phyloP scores from a whole-genome alignment of 495 filamentous ascomycete species.

The Saxophila tyrrhenica region DNA sequence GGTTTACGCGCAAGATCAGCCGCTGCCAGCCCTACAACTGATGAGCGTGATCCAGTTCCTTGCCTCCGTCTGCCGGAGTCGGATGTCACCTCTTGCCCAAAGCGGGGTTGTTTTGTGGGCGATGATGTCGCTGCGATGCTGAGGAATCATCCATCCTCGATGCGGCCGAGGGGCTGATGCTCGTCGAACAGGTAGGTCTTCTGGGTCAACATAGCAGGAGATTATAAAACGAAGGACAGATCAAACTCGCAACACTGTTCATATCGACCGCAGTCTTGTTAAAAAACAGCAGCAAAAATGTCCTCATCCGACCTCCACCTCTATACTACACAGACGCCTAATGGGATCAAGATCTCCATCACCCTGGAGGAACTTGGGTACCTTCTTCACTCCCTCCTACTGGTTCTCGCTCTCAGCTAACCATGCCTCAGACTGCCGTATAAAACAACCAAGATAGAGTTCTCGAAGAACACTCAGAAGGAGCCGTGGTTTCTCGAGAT shows the following conservation, averaged over 20 bases:
- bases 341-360: slow-evolving; percentile 76
- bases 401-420: no score
- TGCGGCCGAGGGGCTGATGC: no score
- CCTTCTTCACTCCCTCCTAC: slow-evolving; percentile 1
- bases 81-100: not conserved
- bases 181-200: no score
- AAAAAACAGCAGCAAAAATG: no score
- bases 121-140: not conserved
- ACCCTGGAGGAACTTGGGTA: slow-evolving; percentile 71
- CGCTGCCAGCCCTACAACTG: no score
- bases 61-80: no score
- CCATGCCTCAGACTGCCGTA: slow-evolving; percentile 33
- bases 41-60: no score
- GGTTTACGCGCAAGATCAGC: no score
- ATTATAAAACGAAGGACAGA: no score
- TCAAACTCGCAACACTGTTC: no score
- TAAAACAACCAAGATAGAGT: slow-evolving; percentile 52
- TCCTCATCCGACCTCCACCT: slow-evolving; percentile 28
- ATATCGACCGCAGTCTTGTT: no score
- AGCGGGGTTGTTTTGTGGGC: not conserved
- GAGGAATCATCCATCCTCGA: not conserved
- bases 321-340: slow-evolving; percentile 50
- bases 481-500: slow-evolving; percentile 80
- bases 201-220: no score
- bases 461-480: slow-evolving; percentile 67